Conservation (phyloP, 108 stramenopile genomes). For the Nitzschia sp. region DNA sequence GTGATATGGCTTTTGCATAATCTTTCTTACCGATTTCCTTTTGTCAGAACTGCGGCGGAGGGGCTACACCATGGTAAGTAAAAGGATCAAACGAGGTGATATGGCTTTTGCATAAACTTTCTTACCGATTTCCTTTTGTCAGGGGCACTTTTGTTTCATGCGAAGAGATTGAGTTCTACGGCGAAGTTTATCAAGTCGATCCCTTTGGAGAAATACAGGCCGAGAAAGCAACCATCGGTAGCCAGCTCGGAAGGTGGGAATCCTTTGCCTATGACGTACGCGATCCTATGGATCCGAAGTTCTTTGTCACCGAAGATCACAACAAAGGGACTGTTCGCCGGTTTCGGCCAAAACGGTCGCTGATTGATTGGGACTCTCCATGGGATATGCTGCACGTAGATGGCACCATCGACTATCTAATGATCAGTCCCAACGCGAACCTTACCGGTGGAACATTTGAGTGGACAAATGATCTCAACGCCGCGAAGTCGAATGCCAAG, state of each 20-base stretch:
- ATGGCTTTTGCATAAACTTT: not conserved
- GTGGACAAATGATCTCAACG: conserved; percentile 29
- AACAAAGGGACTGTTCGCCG: conserved; percentile 41
- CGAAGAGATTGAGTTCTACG: conserved; percentile 56
- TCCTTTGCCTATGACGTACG: conserved; percentile 56
- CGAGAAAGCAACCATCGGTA: conserved; percentile 43
- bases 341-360: conserved; percentile 36
- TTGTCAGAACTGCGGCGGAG: conserved; percentile 54
- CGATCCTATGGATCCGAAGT: conserved; percentile 35
- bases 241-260: conserved; percentile 50
- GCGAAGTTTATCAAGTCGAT: conserved; percentile 62
- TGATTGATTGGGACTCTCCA: conserved; percentile 33
- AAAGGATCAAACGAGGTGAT: not conserved
- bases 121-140: not conserved
- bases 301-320: conserved; percentile 58
- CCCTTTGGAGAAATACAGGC: conserved; percentile 50
- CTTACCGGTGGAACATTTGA: conserved; percentile 34
- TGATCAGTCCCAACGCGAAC: conserved; percentile 29
- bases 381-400: conserved; percentile 48
- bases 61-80: conserved; percentile 34
- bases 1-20: not conserved
- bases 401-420: conserved; percentile 47
- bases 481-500: conserved; percentile 31
- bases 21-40: not conserved
- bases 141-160: conserved; percentile 57